Percentiles rank a stretch among this genome's conserved stretches.
Conservation (phyloP, 2,329 filamentous ascomycete species). For the Aspergillus proliferans region DNA sequence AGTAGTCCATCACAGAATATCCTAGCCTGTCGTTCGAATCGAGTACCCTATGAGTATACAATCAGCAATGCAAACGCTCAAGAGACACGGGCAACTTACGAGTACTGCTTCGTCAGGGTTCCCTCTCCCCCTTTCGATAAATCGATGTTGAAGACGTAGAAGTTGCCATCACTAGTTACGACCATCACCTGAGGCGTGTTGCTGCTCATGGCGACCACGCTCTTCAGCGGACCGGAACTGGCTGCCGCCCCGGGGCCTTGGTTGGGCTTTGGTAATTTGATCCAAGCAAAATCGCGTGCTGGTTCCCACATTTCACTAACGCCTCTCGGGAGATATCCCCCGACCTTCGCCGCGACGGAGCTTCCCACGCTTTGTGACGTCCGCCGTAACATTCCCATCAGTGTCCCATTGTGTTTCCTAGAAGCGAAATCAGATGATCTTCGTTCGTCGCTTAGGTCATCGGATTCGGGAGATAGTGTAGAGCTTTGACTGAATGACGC, state of each 20-base stretch:
- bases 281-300: conserved; percentile 88
- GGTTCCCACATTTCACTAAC: conserved; percentile 99
- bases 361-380: conserved; percentile 92
- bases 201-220: conserved; percentile 95
- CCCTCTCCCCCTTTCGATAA: conserved; percentile 93
- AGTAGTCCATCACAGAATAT: conserved; percentile 30
- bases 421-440: conserved; percentile 29
- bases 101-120: conserved; percentile 82
- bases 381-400: conserved; percentile 84
- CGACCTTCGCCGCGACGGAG: conserved; percentile 79
- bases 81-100: conserved; percentile 54
- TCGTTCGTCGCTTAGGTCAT: conserved; percentile 25
- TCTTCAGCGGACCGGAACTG: conserved; percentile 59
- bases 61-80: not conserved
- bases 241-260: conserved; percentile 31
- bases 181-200: conserved; percentile 96
- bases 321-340: conserved; percentile 84
- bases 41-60: conserved; percentile 28
- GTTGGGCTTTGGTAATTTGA: conserved; percentile 70
- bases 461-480: conserved; percentile 22
- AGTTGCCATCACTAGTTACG: conserved; percentile 89
- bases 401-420: conserved; percentile 61
- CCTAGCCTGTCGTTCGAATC: conserved; percentile 41
- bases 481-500: conserved; percentile 21
- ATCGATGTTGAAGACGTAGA: conserved; percentile 93